Evolutionary conservation across 1,284 basidiomycete species (phyloP).

Genomic region (Stereum hirsutum): DNA sequence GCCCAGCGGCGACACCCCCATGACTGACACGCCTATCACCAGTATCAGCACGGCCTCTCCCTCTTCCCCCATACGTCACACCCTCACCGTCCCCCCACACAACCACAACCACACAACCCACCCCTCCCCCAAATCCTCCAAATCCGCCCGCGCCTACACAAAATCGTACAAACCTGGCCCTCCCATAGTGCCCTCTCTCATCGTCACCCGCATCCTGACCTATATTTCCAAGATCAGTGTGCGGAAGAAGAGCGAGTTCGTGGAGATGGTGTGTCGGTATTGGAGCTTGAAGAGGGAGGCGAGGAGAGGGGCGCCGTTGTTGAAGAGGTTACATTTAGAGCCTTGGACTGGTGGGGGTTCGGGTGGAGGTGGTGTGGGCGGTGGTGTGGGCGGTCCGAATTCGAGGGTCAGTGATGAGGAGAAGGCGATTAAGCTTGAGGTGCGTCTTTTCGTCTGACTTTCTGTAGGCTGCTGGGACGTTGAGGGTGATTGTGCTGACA

Average conservation of each 20-base stretch:
- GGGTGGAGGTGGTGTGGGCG: too few relatives aligned
- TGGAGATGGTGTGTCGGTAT: conserved; percentile 80
- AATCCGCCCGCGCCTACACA: conserved; percentile 73
- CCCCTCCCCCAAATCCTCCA: conserved; percentile 34
- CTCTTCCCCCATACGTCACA: too few relatives aligned
- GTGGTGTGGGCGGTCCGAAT: conserved; percentile 50
- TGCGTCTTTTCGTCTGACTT: conserved; percentile 21
- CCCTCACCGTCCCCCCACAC: conserved; percentile 21
- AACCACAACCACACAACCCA: conserved; percentile 4
- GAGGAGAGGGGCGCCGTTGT: conserved; percentile 84
- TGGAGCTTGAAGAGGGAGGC: conserved; percentile 97
- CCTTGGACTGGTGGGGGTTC: too few relatives aligned
- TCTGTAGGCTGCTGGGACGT: too few relatives aligned
- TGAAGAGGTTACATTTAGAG: conserved; percentile 93
- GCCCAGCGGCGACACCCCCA: too few relatives aligned
- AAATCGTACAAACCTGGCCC: conserved; percentile 75
- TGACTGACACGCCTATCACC: too few relatives aligned
- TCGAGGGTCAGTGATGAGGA: conserved; percentile 77
- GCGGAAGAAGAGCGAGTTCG: conserved; percentile 71
- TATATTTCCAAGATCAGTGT: conserved; percentile 73
- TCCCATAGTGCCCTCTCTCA: conserved; percentile 66
- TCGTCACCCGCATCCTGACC: conserved; percentile 67
- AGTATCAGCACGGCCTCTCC: too few relatives aligned
- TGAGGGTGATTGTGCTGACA: conserved; percentile 3
- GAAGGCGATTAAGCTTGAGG: conserved; percentile 79